Conservation (phyloP, 768 basidiomycete genomes). For the Stropharia rugosoannulata region DNA sequence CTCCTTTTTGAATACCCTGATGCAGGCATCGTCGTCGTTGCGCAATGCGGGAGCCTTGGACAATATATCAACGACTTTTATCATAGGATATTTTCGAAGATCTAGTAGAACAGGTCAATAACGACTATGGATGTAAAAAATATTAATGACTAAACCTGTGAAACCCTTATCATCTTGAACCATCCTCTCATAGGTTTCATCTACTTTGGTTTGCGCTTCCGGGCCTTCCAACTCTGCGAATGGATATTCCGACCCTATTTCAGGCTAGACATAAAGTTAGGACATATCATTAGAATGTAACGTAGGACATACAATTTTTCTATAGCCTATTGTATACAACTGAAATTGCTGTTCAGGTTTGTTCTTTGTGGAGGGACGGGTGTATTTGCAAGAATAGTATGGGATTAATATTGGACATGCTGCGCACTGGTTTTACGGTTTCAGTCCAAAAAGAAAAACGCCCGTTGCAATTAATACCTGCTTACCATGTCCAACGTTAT, state of each 20-base stretch:
- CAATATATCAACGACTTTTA: not conserved
- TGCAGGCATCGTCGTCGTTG: slow-evolving; percentile 22
- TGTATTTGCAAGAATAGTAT: slow-evolving; percentile 57
- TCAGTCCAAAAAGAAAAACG: too few relatives aligned
- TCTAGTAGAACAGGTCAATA: not conserved
- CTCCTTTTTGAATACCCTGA: slow-evolving; percentile 33
- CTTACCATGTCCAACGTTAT: not conserved
- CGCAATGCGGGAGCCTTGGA: not conserved
- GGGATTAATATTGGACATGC: slow-evolving; percentile 67
- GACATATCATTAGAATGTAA: too few relatives aligned
- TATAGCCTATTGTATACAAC: not conserved
- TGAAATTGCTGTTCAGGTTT: not conserved
- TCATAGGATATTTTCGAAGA: too few relatives aligned
- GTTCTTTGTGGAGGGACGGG: slow-evolving; percentile 10
- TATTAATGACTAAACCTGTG: too few relatives aligned
- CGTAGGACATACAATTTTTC: too few relatives aligned
- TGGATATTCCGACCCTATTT: too few relatives aligned
- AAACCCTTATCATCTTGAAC: too few relatives aligned
- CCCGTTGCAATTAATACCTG: not conserved
- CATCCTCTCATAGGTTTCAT: too few relatives aligned
- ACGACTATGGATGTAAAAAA: too few relatives aligned
- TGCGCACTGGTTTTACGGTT: slow-evolving; percentile 37
- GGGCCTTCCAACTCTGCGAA: too few relatives aligned
- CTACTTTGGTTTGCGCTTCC: too few relatives aligned
- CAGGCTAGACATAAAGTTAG: too few relatives aligned